phyloP scores from a whole-genome alignment of 139 green algal genomes.

The Volvox africanus region DNA sequence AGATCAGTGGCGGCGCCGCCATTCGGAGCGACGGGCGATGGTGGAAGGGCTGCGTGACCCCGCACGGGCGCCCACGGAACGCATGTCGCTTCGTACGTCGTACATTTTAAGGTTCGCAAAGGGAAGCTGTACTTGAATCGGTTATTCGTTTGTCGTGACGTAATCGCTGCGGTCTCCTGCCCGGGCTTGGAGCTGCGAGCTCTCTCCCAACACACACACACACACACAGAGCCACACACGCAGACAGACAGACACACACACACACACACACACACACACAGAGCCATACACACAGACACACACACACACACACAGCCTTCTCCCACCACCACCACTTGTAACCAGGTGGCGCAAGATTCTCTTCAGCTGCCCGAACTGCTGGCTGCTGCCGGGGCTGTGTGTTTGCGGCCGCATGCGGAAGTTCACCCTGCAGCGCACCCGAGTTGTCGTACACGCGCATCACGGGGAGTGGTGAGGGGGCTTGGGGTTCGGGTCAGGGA shows the following conservation, averaged over 20 bases:
- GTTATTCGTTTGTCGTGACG: too few relatives aligned
- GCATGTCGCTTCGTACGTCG: constrained; percentile 28
- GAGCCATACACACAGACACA: too few relatives aligned
- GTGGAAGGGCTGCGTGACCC: not conserved
- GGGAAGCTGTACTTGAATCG: too few relatives aligned
- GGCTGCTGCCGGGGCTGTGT: constrained; percentile 56
- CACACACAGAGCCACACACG: too few relatives aligned
- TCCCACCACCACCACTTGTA: not conserved
- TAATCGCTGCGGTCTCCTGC: too few relatives aligned
- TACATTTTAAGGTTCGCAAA: constrained; percentile 37
- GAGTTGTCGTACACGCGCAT: constrained; percentile 52
- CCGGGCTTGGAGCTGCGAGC: too few relatives aligned
- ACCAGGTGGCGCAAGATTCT: constrained; percentile 47
- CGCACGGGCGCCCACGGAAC: not conserved
- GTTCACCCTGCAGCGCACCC: not conserved
- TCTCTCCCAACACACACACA: not conserved
- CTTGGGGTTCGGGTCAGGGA: too few relatives aligned
- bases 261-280: too few relatives aligned
- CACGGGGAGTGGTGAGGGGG: constrained; percentile 47
- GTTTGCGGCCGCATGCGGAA: constrained; percentile 46
- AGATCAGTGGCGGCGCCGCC: constrained; percentile 14
- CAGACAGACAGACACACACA: too few relatives aligned
- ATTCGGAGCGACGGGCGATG: constrained; percentile 37
- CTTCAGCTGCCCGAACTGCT: constrained; percentile 53
- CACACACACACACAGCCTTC: too few relatives aligned